Evolutionary conservation across 306 rosid genomes (phyloP).

Genomic region (Potentilla sterilis): DNA sequence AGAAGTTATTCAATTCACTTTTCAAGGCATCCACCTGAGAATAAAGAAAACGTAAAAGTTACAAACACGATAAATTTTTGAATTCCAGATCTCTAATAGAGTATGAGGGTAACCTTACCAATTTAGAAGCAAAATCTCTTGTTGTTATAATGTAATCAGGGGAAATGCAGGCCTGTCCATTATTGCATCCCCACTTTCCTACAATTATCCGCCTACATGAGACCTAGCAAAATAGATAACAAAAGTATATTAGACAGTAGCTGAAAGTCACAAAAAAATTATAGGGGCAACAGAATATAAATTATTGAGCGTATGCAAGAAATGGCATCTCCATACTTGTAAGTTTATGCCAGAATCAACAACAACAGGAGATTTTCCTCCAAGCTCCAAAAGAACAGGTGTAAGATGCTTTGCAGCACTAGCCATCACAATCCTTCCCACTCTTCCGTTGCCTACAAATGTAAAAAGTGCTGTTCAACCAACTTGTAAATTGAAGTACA

Average conservation of each 20-base stretch:
- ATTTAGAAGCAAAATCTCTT: slow-evolving; percentile 74
- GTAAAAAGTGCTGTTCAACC: neutral
- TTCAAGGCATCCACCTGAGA: slow-evolving; percentile 75
- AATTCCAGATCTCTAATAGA: slow-evolving; percentile 18
- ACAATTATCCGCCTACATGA: slow-evolving; percentile 74
- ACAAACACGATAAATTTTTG: neutral
- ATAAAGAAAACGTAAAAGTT: slow-evolving; percentile 25
- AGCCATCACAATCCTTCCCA: slow-evolving; percentile 87
- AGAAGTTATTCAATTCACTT: slow-evolving; percentile 68
- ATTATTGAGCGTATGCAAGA: neutral
- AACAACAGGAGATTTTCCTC: slow-evolving; percentile 90
- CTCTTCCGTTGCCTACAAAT: slow-evolving; percentile 68
- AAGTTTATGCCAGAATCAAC: slow-evolving; percentile 77
- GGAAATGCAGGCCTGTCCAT: slow-evolving; percentile 93
- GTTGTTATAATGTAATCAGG: slow-evolving; percentile 79
- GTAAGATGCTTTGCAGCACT: slow-evolving; percentile 98
- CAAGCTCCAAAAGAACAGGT: slow-evolving; percentile 94
- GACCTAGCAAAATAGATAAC: slow-evolving; percentile 46
- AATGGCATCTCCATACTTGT: slow-evolving; percentile 36
- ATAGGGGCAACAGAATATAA: slow-evolving; percentile 2
- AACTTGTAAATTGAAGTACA: neutral
- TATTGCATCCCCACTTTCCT: slow-evolving; percentile 94
- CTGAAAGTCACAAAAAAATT: neutral
- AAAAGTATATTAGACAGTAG: slow-evolving; percentile 22
- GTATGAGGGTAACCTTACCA: slow-evolving; percentile 49